Evolutionary conservation across 2,329 filamentous ascomycete species (phyloP).

Genomic region (Colletotrichum eremochloae): DNA sequence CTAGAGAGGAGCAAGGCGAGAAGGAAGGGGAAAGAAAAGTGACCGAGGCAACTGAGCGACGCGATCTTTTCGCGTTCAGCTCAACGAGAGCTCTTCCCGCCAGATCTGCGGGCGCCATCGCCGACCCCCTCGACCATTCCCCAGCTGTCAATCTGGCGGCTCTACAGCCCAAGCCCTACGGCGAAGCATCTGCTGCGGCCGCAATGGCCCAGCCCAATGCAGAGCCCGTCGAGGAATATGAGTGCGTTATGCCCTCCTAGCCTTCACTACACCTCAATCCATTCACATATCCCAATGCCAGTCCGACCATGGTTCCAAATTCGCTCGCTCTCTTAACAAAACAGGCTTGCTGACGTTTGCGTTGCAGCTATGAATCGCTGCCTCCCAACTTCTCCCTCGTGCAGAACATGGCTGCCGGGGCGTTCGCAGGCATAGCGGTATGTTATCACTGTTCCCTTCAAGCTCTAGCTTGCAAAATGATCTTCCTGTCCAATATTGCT

Average conservation of each 20-base stretch:
- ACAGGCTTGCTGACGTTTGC: slow-evolving; percentile 40
- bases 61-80: slow-evolving; percentile 15
- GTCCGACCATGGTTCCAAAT: neutral
- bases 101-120: slow-evolving; percentile 17
- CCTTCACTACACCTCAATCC: slow-evolving; percentile 15
- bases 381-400: slow-evolving; percentile 93
- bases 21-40: slow-evolving; percentile 8
- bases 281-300: slow-evolving; percentile 1
- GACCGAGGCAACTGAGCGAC: slow-evolving; percentile 22
- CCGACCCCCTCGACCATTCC: slow-evolving; percentile 38
- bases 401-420: slow-evolving; percentile 96
- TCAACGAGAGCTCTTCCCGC: slow-evolving; percentile 31
- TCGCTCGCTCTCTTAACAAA: neutral
- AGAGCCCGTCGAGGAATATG: slow-evolving; percentile 75
- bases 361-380: slow-evolving; percentile 84
- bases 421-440: slow-evolving; percentile 96
- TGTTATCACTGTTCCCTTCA: slow-evolving; percentile 48
- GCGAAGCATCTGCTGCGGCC: slow-evolving; percentile 76
- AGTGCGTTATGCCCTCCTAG: slow-evolving; percentile 60
- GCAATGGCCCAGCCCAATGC: slow-evolving; percentile 77
- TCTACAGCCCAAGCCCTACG: slow-evolving; percentile 71
- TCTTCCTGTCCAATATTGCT: neutral
- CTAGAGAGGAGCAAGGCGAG: neutral
- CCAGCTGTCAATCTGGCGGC: slow-evolving; percentile 70
- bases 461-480: neutral